These are phyloP conservation scores for Candida piceae DNA, from an alignment of 805 yeast genomes.

Conservation along the genomic window DNA sequence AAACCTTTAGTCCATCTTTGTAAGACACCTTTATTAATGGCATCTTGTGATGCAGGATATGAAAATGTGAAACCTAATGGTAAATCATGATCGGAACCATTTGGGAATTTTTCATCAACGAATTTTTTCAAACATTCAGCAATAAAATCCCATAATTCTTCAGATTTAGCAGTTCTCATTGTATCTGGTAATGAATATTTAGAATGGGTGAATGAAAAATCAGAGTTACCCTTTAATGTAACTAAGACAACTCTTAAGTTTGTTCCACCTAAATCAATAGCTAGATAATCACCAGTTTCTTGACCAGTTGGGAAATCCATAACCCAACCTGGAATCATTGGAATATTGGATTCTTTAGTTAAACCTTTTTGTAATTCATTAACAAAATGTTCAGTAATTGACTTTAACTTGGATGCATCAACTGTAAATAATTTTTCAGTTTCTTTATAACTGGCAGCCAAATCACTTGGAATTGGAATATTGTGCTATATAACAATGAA, in stretches of 20 bases:
- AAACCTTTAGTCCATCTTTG: constrained; percentile 98
- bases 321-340: constrained; percentile 98
- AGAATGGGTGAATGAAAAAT: constrained; percentile 81
- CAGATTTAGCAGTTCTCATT: constrained; percentile 74
- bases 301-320: constrained; percentile 88
- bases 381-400: constrained; percentile 71
- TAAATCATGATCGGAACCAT: constrained; percentile 50
- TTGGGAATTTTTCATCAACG: constrained; percentile 57
- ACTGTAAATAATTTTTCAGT: constrained; percentile 63
- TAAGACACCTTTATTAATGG: constrained; percentile 79
- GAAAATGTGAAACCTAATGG: constrained; percentile 95
- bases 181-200: constrained; percentile 74
- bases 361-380: constrained; percentile 79
- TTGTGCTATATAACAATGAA: constrained; percentile 6
- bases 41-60: constrained; percentile 80
- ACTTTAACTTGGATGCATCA: constrained; percentile 50
- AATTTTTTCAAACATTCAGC: constrained; percentile 76
- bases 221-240: constrained; percentile 73
- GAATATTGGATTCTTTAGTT: constrained; percentile 70
- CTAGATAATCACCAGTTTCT: constrained; percentile 85
- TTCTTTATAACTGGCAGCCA: constrained; percentile 32
- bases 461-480: constrained; percentile 5
- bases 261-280: constrained; percentile 97
- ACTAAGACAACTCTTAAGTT: constrained; percentile 90
- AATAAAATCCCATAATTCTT: constrained; percentile 79